phyloP scores from a whole-genome alignment of 1,284 basidiomycete species.

The Tranzscheliella williamsii region DNA sequence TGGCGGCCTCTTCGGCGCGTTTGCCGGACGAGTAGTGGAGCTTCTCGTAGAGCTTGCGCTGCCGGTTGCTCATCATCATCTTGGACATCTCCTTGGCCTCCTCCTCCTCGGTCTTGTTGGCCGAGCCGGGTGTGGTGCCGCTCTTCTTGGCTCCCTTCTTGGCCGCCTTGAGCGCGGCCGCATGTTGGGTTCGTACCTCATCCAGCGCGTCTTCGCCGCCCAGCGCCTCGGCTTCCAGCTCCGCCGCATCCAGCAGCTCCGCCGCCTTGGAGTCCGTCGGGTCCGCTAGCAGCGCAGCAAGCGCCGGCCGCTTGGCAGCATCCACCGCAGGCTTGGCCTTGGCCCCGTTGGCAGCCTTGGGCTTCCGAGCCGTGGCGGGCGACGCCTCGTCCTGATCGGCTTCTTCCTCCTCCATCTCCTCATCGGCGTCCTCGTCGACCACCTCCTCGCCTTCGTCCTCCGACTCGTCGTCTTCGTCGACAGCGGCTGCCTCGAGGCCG shows the following conservation, averaged over 20 bases:
- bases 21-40: conserved; percentile 87
- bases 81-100: conserved; percentile 74
- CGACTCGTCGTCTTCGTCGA: conserved; percentile 66
- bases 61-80: conserved; percentile 98
- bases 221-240: conserved; percentile 87
- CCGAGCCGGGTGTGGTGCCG: conserved; percentile 52
- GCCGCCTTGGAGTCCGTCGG: conserved; percentile 68
- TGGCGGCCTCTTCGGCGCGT: conserved; percentile 70
- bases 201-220: conserved; percentile 83
- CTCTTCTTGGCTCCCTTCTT: conserved; percentile 46
- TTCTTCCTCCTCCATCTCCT: conserved; percentile 62
- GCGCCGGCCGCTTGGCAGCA: conserved; percentile 22
- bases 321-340: conserved; percentile 1
- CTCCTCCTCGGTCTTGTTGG: conserved; percentile 69
- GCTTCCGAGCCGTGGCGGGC: conserved; percentile 6
- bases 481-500: conserved; percentile 65
- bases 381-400: conserved; percentile 31
- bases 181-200: conserved; percentile 65
- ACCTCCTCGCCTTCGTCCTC: conserved; percentile 47
- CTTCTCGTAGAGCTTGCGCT: conserved; percentile 92
- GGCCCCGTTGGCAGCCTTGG: no score
- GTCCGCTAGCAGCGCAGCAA: conserved; percentile 66
- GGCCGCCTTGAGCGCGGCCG: conserved; percentile 44
- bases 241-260: conserved; percentile 79
- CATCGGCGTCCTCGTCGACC: conserved; percentile 60